phyloP scores from a whole-genome alignment of 768 basidiomycete genomes.

The Pleurotus salmoneostramineus region DNA sequence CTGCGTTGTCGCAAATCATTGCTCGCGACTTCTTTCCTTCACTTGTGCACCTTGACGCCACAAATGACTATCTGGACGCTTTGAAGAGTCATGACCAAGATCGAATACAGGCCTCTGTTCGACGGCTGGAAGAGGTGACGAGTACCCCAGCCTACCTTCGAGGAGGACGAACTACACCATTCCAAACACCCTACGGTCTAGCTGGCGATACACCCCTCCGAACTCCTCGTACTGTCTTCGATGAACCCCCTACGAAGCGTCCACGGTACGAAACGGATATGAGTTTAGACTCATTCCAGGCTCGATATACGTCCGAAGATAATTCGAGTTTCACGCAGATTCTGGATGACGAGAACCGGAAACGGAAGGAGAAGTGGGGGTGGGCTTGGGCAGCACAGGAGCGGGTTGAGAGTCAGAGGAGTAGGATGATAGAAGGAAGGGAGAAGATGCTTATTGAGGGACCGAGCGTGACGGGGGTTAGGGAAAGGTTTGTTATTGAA shows the following conservation, averaged over 20 bases:
- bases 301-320: constrained; percentile 92
- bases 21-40: constrained; percentile 98
- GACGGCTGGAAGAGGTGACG: constrained; percentile 60
- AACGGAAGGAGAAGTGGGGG: constrained; percentile 72
- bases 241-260: constrained; percentile 49
- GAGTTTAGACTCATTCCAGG: constrained; percentile 84
- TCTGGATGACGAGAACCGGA: constrained; percentile 83
- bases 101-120: constrained; percentile 74
- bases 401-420: constrained; percentile 65
- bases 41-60: constrained; percentile 83
- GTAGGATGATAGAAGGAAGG: constrained; percentile 62
- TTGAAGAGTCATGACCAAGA: constrained; percentile 70
- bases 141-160: constrained; percentile 41
- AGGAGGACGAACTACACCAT: constrained; percentile 39
- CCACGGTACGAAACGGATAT: constrained; percentile 55
- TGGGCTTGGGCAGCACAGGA: constrained; percentile 97
- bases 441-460: constrained; percentile 73
- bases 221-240: constrained; percentile 23
- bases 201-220: constrained; percentile 66
- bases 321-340: constrained; percentile 96
- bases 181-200: constrained; percentile 61
- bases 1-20: constrained; percentile 86
- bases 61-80: constrained; percentile 83
- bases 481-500: constrained; percentile 65
- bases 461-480: constrained; percentile 55